phyloP scores from a whole-genome alignment of 495 filamentous ascomycete species.

The Aspergillus coremiiformis region DNA sequence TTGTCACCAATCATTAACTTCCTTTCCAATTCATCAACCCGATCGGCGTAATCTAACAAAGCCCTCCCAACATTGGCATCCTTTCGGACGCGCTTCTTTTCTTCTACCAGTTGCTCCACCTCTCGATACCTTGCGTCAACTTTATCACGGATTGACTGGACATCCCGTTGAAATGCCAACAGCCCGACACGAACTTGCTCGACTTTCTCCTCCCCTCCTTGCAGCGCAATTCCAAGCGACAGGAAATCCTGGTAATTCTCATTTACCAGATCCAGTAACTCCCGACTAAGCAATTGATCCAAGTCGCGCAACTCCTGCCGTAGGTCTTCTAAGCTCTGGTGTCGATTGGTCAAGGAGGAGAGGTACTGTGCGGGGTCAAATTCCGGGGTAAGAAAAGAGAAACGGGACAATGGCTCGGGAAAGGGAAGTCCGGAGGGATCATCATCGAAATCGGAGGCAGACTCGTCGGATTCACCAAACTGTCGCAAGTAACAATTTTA shows the following conservation, averaged over 20 bases:
- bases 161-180: constrained; percentile 73
- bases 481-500: constrained; percentile 18
- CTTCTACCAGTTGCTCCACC: constrained; percentile 45
- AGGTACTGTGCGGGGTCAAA: constrained; percentile 83
- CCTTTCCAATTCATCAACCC: constrained; percentile 68
- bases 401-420: constrained; percentile 69
- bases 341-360: constrained; percentile 71
- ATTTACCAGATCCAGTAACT: constrained; percentile 90
- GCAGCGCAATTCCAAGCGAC: constrained; percentile 68
- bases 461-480: constrained; percentile 47
- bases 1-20: constrained; percentile 50
- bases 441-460: constrained; percentile 49
- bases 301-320: constrained; percentile 75
- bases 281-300: constrained; percentile 64
- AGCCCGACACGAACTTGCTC: constrained; percentile 87
- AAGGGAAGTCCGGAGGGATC: constrained; percentile 69
- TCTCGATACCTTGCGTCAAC: constrained; percentile 48
- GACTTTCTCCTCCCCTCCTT: constrained; percentile 82
- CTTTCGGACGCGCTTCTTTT: constrained; percentile 45
- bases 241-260: constrained; percentile 88
- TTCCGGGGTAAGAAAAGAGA: constrained; percentile 65
- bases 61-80: constrained; percentile 53
- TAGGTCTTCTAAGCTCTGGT: constrained; percentile 94
- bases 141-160: constrained; percentile 50
- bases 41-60: constrained; percentile 63